Base-by-base conservation (phyloP, 2,329 filamentous ascomycete genomes). In the Camillea tinctor region DNA sequence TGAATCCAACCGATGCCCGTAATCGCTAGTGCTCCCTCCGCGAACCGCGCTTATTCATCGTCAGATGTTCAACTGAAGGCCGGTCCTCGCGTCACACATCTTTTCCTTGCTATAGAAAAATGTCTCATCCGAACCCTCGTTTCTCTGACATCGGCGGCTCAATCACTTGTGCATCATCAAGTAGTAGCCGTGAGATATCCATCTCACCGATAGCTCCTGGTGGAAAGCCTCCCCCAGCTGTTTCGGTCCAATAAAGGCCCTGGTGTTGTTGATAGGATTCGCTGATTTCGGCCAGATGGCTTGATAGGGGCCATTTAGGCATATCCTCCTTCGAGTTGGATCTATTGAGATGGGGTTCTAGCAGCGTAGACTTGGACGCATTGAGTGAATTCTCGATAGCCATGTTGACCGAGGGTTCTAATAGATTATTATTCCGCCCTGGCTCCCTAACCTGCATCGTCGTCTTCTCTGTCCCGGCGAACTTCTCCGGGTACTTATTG, bases 401-500 rank as follows among this genome's bases (percentile, higher is more conserved):
- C 67, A 80, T 82, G 63, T 76, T 79, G 59, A 84, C 75, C 0
- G 78, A 81, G 0, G 83, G 82, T 64, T 85, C 84, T 54, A 85
- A 74, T 4, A 80, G 69, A 50, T 76, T 76, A 60, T 75, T 81
- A 60, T 71, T 69, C 40, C 76, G 74, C 26, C 72, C 67, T 8
- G 72, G 70, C 15, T 82, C 77, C 64, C 80, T 78, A 60, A 76
- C 69, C 52, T 80, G 79, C 58, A 83, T 78, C 3, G 77, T 75
- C 30, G 81, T 80, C 72, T 85, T 85, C 67, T 86, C 84, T 52
- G 85, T 84, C 57, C 77, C 75, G 22, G 80, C 77, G 66, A 85
- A 88, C 30, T 84, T 81, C 15, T 81, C 80, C 2, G 84, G 83
- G 64, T 86, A 87, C 66, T 86, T 88, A 72, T 88, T 89, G 50